These are phyloP conservation scores for Colletotrichum sp. DNA, from an alignment of 2,329 filamentous ascomycete genomes.

Conservation along the genomic window DNA sequence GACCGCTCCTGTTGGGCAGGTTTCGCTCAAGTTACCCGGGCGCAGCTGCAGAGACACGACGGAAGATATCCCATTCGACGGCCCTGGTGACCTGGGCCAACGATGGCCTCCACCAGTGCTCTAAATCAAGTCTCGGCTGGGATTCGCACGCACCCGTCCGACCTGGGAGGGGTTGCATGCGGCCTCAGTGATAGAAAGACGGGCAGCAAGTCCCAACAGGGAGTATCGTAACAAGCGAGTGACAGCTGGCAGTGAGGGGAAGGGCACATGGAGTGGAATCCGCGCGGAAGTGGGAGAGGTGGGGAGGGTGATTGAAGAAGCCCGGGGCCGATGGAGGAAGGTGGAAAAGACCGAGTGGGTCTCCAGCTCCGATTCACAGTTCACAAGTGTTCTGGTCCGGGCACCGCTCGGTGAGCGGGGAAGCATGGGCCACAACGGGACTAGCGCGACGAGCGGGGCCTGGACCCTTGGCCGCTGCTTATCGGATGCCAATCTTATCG, in stretches of 20 bases:
- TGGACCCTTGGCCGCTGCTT: neutral
- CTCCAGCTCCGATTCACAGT: neutral
- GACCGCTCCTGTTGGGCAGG: neutral
- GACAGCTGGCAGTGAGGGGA: constrained; percentile 6
- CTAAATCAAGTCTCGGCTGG: neutral
- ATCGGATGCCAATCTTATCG: neutral
- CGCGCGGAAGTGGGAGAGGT: neutral
- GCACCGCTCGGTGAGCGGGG: neutral
- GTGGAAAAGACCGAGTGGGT: neutral
- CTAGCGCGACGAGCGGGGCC: neutral
- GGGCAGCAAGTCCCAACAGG: neutral
- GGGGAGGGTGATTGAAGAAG: neutral
- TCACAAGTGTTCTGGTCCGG: neutral
- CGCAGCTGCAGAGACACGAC: neutral
- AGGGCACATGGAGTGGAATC: neutral
- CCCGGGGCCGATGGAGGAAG: neutral
- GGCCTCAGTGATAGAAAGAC: neutral
- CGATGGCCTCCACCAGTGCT: neutral
- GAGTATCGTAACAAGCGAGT: neutral
- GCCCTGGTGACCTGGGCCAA: neutral
- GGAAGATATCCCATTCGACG: neutral
- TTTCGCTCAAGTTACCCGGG: neutral
- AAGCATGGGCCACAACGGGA: neutral
- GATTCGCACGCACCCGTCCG: neutral
- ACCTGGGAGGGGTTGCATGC: neutral